Evolutionary conservation across 305 asterid species (phyloP).

Genomic region (Coffea humblotiana): DNA sequence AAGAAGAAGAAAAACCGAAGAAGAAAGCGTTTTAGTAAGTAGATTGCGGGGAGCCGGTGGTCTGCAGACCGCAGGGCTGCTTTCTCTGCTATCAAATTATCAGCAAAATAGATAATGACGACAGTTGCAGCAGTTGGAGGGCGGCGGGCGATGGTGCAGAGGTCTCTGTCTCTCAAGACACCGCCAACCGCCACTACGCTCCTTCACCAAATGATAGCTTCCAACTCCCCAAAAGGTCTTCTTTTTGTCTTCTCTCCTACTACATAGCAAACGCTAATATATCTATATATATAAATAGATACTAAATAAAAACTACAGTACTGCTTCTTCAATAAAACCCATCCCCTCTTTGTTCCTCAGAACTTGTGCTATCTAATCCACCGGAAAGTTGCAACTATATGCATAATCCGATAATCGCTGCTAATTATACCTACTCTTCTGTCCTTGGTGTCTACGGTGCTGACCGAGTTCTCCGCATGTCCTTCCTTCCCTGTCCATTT

Average conservation of each 20-base stretch:
- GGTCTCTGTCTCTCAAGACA: conserved; percentile 45
- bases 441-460: too few relatives aligned
- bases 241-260: background rate
- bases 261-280: too few relatives aligned
- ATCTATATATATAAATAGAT: too few relatives aligned
- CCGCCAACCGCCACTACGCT: conserved; percentile 37
- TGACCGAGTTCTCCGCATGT: background rate
- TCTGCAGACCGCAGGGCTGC: too few relatives aligned
- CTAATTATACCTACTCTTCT: background rate
- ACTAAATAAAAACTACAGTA: too few relatives aligned
- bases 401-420: background rate
- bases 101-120: background rate
- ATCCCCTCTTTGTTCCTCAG: background rate
- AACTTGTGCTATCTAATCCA: too few relatives aligned
- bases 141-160: conserved; percentile 52
- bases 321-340: too few relatives aligned
- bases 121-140: conserved; percentile 12
- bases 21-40: too few relatives aligned
- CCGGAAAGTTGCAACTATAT: background rate
- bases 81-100: background rate
- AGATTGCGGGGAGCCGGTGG: too few relatives aligned
- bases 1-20: too few relatives aligned
- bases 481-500: too few relatives aligned
- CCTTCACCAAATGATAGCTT: conserved; percentile 60
- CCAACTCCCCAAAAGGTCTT: conserved; percentile 59